Percentiles rank a stretch among this genome's conserved stretches.
Conservation (phyloP, 2,329 filamentous ascomycete species). For the Aspergillus pseudoterreus region DNA sequence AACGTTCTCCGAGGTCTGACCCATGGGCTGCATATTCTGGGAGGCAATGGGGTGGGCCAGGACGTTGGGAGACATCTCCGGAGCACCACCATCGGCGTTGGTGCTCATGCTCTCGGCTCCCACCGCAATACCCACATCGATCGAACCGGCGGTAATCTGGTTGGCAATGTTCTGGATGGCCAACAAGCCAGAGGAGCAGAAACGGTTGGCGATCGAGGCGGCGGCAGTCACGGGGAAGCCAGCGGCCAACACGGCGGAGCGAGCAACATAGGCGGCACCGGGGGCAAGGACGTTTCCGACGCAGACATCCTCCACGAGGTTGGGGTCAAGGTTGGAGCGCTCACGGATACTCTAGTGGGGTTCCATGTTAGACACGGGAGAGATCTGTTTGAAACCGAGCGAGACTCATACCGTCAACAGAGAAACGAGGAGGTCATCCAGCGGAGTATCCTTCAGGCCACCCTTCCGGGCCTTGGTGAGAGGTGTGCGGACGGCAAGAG, state of each 20-base stretch:
- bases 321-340: slow-evolving; percentile 80
- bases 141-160: slow-evolving; percentile 83
- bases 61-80: slow-evolving; percentile 79
- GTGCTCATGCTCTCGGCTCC: slow-evolving; percentile 91
- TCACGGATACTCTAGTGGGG: slow-evolving; percentile 61
- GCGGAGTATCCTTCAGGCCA: slow-evolving; percentile 36
- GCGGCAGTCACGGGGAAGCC: slow-evolving; percentile 78
- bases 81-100: slow-evolving; percentile 76
- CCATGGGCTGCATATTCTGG: slow-evolving; percentile 95
- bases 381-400: background rate
- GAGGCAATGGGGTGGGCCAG: slow-evolving; percentile 70
- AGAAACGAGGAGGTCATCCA: slow-evolving; percentile 36
- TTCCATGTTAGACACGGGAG: background rate
- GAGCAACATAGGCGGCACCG: slow-evolving; percentile 83
- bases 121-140: slow-evolving; percentile 84
- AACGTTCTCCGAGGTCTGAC: slow-evolving; percentile 86
- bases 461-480: slow-evolving; percentile 40
- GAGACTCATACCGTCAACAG: slow-evolving; percentile 30
- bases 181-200: slow-evolving; percentile 86
- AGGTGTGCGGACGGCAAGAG: slow-evolving; percentile 35
- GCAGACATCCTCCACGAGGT: slow-evolving; percentile 81
- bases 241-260: slow-evolving; percentile 78
- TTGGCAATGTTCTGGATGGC: slow-evolving; percentile 89
- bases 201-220: slow-evolving; percentile 79
- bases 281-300: slow-evolving; percentile 87